Evolutionary conservation across 2,329 filamentous ascomycete species (phyloP).

Genomic region (Penicillium sumatraense): DNA sequence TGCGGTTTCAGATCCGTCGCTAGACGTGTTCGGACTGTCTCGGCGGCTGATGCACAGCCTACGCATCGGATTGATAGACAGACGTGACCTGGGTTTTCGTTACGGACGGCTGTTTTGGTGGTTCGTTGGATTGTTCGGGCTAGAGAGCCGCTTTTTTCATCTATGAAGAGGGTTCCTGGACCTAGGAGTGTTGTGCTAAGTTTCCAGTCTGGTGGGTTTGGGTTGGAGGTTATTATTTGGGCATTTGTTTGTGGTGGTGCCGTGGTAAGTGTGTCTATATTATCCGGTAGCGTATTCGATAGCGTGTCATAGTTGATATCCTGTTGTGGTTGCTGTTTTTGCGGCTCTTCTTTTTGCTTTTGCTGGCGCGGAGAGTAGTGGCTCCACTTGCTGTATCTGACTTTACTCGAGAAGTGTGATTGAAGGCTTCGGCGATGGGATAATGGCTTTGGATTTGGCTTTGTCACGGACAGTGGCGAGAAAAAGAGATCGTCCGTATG

Average conservation of each 20-base stretch:
- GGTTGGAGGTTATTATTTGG: slow-evolving; percentile 10
- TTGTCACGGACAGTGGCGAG: slow-evolving; percentile 24
- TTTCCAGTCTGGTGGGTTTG: slow-evolving; percentile 53
- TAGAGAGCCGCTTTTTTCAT: slow-evolving; percentile 28
- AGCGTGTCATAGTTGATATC: neutral
- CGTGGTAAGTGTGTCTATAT: too few species aligned
- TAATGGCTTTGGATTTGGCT: neutral
- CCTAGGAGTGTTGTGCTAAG: slow-evolving; percentile 54
- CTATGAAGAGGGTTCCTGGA: slow-evolving; percentile 53
- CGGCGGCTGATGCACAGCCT: slow-evolving; percentile 50
- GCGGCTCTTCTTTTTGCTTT: neutral
- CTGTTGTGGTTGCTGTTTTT: slow-evolving; percentile 1
- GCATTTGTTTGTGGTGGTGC: neutral
- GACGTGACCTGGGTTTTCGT: slow-evolving; percentile 38
- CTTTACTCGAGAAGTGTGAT: neutral
- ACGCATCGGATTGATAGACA: slow-evolving; percentile 51
- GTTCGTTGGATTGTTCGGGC: slow-evolving; percentile 40
- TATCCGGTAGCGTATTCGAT: neutral
- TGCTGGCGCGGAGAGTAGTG: neutral
- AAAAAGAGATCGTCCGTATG: slow-evolving; percentile 58
- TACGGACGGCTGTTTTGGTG: slow-evolving; percentile 31
- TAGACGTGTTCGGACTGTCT: slow-evolving; percentile 45
- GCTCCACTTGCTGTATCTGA: neutral
- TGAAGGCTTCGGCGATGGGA: slow-evolving; percentile 13
- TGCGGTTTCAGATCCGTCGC: slow-evolving; percentile 28